Base-by-base conservation (phyloP, 139 green algal species). In the Chlorella sp. region DNA sequence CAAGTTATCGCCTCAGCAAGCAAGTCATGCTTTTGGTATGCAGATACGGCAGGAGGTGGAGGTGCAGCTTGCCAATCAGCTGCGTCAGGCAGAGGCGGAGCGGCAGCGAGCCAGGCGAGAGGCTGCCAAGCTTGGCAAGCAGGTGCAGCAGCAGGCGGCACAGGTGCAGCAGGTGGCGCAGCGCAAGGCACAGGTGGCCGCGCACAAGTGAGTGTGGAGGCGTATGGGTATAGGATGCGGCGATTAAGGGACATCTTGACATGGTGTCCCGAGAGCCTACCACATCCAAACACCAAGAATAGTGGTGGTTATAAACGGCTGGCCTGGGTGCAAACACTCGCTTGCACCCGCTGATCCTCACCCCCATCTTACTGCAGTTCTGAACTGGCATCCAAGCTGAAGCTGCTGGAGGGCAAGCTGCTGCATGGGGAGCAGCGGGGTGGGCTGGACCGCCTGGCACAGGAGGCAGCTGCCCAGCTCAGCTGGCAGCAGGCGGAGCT, bases 401-500 rank as follows among this genome's bases (percentile, higher is more conserved):
- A 87, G 47, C 82, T 87, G 4, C 94, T 96, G 92, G 89, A 96
- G 86, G 87, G 90, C 85, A 96, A 96, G 81, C 90, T 96, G 67
- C 83, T 88, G 34, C 85, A 82, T n/a, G 91, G 92, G 55, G 91
- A 95, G 64, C 84, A 87, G 17, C 74, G 87, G 2, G 90, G 92
- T 12, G 91, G 92, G 2, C 88, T 96, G 55, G 86, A 89, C 16
- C 84, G 90, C 70, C 81, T 94, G 34, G 92, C 92, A 0, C 80
- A 83, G n/a, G 88, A 90, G 62, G 93, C 93, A 78, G 89, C 95
- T 28, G 83, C 86, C n/a, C 41, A 75, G 63, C 60, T 86, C 4
- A 64, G 81, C 41, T 74, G 76, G 38, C 82, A 92, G n/a, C 87
- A 94, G 86, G 67, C 88, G 64, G 89, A 57, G 87, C 85, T 87